Base-by-base conservation (phyloP, 441 rosid genomes). In the Dalechampia spathulata region DNA sequence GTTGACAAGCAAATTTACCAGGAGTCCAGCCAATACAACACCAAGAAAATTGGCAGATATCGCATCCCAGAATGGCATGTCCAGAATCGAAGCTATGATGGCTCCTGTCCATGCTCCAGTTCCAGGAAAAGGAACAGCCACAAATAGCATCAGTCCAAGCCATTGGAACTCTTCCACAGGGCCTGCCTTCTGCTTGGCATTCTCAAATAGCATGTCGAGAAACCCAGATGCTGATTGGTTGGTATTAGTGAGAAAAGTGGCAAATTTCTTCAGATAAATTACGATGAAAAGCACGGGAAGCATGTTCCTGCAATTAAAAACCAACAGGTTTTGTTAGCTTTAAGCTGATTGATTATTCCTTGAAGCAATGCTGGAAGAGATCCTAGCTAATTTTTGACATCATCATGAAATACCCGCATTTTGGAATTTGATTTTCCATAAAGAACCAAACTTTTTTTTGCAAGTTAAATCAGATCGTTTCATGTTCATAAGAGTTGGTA, bases 61-160 rank as follows among this genome's bases (percentile, higher is more conserved):
- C 47, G 86, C 92, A 17, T 79, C 27, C 96, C 93, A 91, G 60
- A 87, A 91, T 14, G 96, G 90, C 93, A 91, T 87, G 69, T 83
- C 89, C 49, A 91, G 96, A 63, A 87, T 66, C 2, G 98, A 81
- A 61, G 96, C 95, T 53, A 91, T 75, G 55, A 81, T 76, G 58
- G 96, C 98, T 45, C 98, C 96, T 0, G 96, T 90, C 98, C 98
- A 87, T 20, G 92, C 92, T 61, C 98, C 98, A 0, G 98, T 87
- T 58, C 96, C 95, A 62, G 96, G 95, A 63, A 91, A 91, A 26
- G 93, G 98, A 67, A 91, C 96, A 17, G 98, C 89, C 64, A 91
- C 95, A 57, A 91, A 87, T 23, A 91, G 96, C 98, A 91, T 91
- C 50, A 91, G 71, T 1, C 96, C 96, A 32, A 91, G 80, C 95